Percentiles rank a stretch among this genome's conserved stretches.
phyloP scores from a whole-genome alignment of 176 grass and related monocot genomes.

The Calamus simplicifolius region DNA sequence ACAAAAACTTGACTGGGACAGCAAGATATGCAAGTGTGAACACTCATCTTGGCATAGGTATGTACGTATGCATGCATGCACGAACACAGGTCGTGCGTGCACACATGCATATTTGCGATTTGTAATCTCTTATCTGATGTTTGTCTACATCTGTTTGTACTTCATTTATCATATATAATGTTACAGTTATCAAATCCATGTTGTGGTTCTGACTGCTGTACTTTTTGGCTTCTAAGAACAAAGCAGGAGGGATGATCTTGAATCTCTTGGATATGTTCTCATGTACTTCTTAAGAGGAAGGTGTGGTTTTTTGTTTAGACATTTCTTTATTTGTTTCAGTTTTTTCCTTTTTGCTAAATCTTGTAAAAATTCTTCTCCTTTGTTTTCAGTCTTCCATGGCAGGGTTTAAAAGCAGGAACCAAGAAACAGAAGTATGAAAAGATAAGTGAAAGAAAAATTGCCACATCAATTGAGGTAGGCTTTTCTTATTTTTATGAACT shows the following conservation, averaged over 20 bases:
- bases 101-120: neutral
- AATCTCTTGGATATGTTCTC: slow-evolving; percentile 95
- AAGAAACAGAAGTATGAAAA: slow-evolving; percentile 96
- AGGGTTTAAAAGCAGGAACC: slow-evolving; percentile 83
- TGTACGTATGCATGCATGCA: neutral
- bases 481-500: neutral
- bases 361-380: neutral
- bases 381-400: slow-evolving; percentile 68
- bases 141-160: neutral
- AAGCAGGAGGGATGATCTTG: slow-evolving; percentile 93
- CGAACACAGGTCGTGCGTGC: too few species aligned
- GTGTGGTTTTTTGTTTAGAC: slow-evolving; percentile 27
- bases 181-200: neutral
- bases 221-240: slow-evolving; percentile 48
- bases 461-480: slow-evolving; percentile 75
- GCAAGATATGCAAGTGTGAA: slow-evolving; percentile 95
- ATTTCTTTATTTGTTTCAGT: neutral
- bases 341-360: neutral
- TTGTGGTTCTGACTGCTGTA: neutral
- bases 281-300: slow-evolving; percentile 98
- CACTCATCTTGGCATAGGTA: slow-evolving; percentile 94
- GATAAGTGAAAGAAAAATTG: slow-evolving; percentile 82
- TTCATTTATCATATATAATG: neutral
- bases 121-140: slow-evolving; percentile 1
- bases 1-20: slow-evolving; percentile 88